These are phyloP conservation scores for Neospermospora avenae DNA, from an alignment of 2,329 filamentous ascomycete genomes.

Conservation along the genomic window DNA sequence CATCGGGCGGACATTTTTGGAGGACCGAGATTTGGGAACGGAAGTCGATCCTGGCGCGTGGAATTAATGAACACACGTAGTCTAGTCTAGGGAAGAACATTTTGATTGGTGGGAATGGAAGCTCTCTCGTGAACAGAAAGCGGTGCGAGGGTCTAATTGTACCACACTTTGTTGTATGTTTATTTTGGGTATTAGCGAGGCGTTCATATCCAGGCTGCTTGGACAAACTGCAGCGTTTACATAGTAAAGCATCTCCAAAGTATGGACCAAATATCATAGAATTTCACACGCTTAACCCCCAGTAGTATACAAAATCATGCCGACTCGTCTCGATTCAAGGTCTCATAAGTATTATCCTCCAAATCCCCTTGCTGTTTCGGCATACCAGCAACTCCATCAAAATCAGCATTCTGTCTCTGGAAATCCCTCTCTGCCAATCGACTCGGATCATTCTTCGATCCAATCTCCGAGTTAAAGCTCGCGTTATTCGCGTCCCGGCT, in stretches of 20 bases:
- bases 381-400: constrained; percentile 17
- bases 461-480: constrained; percentile 40
- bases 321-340: constrained; percentile 21
- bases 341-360: constrained; percentile 25
- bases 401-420: constrained; percentile 27
- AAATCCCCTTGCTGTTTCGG: constrained; percentile 23
- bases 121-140: no score
- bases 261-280: neutral
- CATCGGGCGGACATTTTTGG: constrained; percentile 68
- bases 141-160: constrained; percentile 2
- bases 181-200: constrained; percentile 16
- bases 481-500: constrained; percentile 31
- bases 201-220: constrained; percentile 9
- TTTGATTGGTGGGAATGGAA: no score
- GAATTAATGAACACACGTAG: constrained; percentile 18
- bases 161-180: neutral
- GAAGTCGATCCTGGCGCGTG: constrained; percentile 61
- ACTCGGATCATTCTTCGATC: constrained; percentile 47
- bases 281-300: neutral
- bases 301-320: constrained; percentile 14
- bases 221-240: constrained; percentile 3
- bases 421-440: constrained; percentile 45
- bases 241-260: constrained; percentile 8
- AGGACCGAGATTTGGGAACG: constrained; percentile 74
- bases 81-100: no score